Conservation (phyloP, 305 asterid genomes). For the Stenogyne calaminthoides region DNA sequence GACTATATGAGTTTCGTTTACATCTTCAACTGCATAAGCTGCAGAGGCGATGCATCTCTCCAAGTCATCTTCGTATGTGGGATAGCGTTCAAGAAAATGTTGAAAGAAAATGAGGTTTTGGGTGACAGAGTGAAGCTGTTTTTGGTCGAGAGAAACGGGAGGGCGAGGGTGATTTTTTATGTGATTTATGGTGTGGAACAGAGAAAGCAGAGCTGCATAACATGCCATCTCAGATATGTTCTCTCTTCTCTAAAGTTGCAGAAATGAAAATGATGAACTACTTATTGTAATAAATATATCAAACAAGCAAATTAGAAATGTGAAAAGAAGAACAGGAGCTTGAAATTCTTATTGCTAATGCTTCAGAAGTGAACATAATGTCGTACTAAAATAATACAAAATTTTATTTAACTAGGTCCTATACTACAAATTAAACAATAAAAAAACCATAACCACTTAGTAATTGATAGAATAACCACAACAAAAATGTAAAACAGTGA, state of each 20-base stretch:
- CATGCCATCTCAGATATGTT: background rate
- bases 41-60: background rate
- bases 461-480: no score
- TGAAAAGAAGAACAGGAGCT: no score
- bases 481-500: no score
- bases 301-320: no score
- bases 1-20: background rate
- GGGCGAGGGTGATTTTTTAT: background rate
- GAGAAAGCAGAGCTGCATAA: background rate
- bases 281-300: no score
- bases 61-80: background rate
- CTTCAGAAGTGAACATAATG: no score
- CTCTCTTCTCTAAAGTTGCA: background rate
- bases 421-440: no score
- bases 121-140: background rate
- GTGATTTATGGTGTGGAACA: background rate
- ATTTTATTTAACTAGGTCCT: no score
- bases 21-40: background rate
- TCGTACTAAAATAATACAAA: no score
- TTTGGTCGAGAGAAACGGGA: background rate
- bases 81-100: background rate
- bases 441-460: no score
- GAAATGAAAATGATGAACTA: background rate
- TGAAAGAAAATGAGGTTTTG: background rate
- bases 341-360: no score